Conservation (phyloP, 2,329 filamentous ascomycete species). For the Mycosphaerelloides madeirae region DNA sequence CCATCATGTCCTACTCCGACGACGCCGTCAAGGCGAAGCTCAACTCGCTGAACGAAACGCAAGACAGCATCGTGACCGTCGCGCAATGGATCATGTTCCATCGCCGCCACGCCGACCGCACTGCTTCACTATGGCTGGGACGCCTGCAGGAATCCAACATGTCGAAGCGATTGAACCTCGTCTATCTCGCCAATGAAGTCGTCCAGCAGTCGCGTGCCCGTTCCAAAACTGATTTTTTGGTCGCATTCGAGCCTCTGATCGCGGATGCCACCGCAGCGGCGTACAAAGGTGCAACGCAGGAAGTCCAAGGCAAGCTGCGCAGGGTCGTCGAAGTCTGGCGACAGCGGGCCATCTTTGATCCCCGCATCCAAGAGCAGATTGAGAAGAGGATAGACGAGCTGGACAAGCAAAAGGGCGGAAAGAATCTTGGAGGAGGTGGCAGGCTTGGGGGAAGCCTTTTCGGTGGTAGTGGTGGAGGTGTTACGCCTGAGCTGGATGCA, state of each 20-base stretch:
- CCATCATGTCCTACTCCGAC: conserved; percentile 83
- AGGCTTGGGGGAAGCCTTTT: conserved; percentile 66
- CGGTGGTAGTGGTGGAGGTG: conserved; percentile 51
- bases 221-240: conserved; percentile 85
- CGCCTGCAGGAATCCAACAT: conserved; percentile 75
- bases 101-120: conserved; percentile 85
- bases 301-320: conserved; percentile 81
- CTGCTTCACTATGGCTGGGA: conserved; percentile 86
- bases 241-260: conserved; percentile 86
- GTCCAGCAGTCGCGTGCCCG: conserved; percentile 93
- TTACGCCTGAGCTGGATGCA: conserved; percentile 72
- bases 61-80: conserved; percentile 93
- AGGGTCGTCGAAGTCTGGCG: conserved; percentile 94
- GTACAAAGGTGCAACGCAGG: conserved; percentile 80
- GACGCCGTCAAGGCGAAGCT: conserved; percentile 94
- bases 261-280: conserved; percentile 85
- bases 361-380: conserved; percentile 71
- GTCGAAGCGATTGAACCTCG: conserved; percentile 78
- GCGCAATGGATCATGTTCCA: conserved; percentile 99
- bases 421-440: conserved; percentile 19
- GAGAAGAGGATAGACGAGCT: conserved; percentile 69
- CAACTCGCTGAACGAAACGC: conserved; percentile 90
- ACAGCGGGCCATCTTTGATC: conserved; percentile 77
- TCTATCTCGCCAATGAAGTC: conserved; percentile 97
- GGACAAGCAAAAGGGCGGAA: conserved; percentile 43